A percentile compares a stretch with the other conserved stretches of the same genome.
These are phyloP conservation scores for Metschnikowia reukaufii DNA, from an alignment of 805 yeast species.

Conservation along the genomic window DNA sequence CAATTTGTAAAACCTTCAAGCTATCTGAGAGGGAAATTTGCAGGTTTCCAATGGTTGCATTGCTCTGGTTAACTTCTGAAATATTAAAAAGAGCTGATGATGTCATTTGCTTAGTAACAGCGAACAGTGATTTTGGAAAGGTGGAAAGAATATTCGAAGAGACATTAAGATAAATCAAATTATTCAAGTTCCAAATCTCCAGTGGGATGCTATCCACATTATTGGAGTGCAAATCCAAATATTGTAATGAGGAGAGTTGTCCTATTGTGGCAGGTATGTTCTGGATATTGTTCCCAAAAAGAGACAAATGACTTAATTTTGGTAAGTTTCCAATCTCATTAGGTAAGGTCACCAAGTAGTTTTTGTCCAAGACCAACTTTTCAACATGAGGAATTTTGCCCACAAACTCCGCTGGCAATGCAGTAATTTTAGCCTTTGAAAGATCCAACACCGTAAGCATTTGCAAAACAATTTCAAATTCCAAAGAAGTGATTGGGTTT, in stretches of 20 bases:
- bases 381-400: slow-evolving; percentile 64
- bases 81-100: slow-evolving; percentile 21
- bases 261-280: slow-evolving; percentile 68
- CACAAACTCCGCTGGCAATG: slow-evolving; percentile 65
- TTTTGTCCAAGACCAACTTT: slow-evolving; percentile 72
- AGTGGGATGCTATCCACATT: slow-evolving; percentile 69
- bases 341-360: slow-evolving; percentile 78
- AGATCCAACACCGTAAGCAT: slow-evolving; percentile 71
- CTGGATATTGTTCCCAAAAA: slow-evolving; percentile 72
- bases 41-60: neutral
- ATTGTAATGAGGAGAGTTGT: slow-evolving; percentile 54
- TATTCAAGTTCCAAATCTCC: slow-evolving; percentile 62
- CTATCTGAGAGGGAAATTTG: slow-evolving; percentile 44
- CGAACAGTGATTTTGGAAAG: slow-evolving; percentile 53
- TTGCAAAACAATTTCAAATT: slow-evolving; percentile 52
- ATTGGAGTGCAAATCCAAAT: slow-evolving; percentile 80
- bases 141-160: slow-evolving; percentile 69
- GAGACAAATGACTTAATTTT: slow-evolving; percentile 64
- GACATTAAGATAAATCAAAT: slow-evolving; percentile 60
- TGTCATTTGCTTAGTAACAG: slow-evolving; percentile 33
- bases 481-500: slow-evolving; percentile 78
- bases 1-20: slow-evolving; percentile 58
- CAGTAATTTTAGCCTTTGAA: slow-evolving; percentile 77
- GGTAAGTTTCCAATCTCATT: slow-evolving; percentile 59
- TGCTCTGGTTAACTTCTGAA: neutral